A percentile compares a stretch with the other conserved stretches of the same genome.
These are phyloP conservation scores for Aspergillus floridensis DNA, from an alignment of 2,329 filamentous ascomycete species.

Conservation along the genomic window DNA sequence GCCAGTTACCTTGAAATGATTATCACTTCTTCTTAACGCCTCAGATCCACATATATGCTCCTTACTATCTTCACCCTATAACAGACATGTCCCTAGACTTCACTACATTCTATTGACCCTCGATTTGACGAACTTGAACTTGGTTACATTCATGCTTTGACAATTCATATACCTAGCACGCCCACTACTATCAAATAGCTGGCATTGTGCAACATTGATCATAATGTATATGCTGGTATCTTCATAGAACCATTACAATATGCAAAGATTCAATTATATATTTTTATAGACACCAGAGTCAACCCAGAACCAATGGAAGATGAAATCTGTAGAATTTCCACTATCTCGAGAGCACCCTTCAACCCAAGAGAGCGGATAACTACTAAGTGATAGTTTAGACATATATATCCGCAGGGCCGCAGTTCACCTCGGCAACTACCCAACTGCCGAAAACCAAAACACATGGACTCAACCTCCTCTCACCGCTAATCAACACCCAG, in stretches of 20 bases:
- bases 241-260: not conserved
- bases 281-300: not conserved
- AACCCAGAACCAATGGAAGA: no score
- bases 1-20: constrained; percentile 49
- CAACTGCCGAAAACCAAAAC: not conserved
- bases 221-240: not conserved
- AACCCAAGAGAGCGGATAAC: no score
- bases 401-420: not conserved
- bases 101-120: not conserved
- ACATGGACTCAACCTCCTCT: not conserved
- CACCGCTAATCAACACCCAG: no score
- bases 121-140: not conserved
- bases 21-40: not conserved
- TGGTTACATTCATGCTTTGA: not conserved
- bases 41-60: not conserved
- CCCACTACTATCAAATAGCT: not conserved
- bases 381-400: no score
- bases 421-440: constrained; percentile 16
- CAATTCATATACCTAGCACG: not conserved
- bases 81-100: not conserved
- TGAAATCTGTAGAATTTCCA: not conserved
- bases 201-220: not conserved
- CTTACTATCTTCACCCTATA: not conserved
- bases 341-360: no score
- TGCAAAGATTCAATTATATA: not conserved